These are phyloP conservation scores for Albatrellus ellisii DNA, from an alignment of 768 basidiomycete genomes.

Conservation along the genomic window DNA sequence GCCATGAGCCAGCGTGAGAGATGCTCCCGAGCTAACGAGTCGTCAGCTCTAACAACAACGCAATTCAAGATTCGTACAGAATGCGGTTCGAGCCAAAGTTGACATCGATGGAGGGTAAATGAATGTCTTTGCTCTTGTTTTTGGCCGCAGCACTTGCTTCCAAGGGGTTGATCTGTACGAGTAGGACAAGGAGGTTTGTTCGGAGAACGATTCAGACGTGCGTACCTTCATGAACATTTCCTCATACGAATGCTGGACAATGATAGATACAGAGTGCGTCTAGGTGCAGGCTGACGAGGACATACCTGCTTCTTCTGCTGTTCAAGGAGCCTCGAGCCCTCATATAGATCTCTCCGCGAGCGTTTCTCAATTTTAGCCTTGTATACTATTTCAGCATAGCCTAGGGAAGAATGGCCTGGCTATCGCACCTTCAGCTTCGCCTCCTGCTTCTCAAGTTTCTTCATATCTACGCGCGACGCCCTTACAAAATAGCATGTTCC, in stretches of 20 bases:
- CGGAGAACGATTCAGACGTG: not conserved
- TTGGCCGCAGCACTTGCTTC: constrained; percentile 66
- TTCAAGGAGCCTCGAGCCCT: constrained; percentile 91
- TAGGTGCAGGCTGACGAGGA: not conserved
- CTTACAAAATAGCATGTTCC: constrained; percentile 26
- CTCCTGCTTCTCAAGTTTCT: constrained; percentile 94
- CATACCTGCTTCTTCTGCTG: constrained; percentile 79
- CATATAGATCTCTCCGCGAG: constrained; percentile 80
- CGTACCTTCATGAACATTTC: constrained; percentile 96
- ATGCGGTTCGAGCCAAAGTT: constrained; percentile 94
- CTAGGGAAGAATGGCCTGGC: not conserved
- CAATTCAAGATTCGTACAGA: constrained; percentile 34
- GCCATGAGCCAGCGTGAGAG: constrained; percentile 77
- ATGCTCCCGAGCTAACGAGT: constrained; percentile 58
- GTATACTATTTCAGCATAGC: not conserved
- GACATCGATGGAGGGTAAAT: constrained; percentile 90
- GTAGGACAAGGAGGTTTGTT: not conserved
- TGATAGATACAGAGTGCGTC: not conserved
- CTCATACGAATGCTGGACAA: constrained; percentile 80
- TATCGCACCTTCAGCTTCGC: constrained; percentile 49
- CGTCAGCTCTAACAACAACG: constrained; percentile 3
- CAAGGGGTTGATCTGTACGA: constrained; percentile 73
- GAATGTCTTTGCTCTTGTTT: constrained; percentile 97
- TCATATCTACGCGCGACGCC: constrained; percentile 85
- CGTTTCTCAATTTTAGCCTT: constrained; percentile 98